A percentile compares a stretch with the other conserved stretches of the same genome.
Conservation (phyloP, 257 asterid genomes). For the Euphrasia confusa region DNA sequence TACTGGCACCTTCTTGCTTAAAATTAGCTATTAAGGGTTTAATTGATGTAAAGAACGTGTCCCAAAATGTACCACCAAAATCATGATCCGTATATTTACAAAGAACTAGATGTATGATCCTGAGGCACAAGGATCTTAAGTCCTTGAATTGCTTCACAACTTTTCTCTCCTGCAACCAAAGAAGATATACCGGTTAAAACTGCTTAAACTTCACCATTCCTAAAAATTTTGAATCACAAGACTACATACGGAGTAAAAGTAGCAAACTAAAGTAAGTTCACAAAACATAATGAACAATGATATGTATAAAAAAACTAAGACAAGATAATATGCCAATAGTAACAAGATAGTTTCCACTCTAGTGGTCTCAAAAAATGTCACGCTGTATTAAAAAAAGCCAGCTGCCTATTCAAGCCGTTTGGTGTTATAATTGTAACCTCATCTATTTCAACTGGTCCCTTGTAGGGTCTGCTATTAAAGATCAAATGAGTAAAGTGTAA, state of each 20-base stretch:
- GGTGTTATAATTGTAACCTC: neutral
- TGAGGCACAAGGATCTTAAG: conserved; percentile 81
- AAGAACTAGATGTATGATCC: conserved; percentile 59
- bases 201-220: conserved; percentile 9
- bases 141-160: conserved; percentile 70
- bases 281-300: neutral
- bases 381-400: neutral
- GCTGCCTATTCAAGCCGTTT: neutral
- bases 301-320: neutral
- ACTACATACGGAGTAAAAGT: neutral
- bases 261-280: neutral
- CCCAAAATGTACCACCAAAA: conserved; percentile 72
- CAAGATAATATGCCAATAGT: neutral
- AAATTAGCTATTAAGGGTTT: conserved; percentile 60
- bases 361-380: conserved; percentile 7
- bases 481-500: neutral
- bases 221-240: neutral
- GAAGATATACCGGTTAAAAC: conserved; percentile 19
- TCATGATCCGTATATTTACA: conserved; percentile 57
- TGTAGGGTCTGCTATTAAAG: conserved; percentile 2
- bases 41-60: conserved; percentile 59
- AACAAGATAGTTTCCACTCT: conserved; percentile 5
- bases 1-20: conserved; percentile 77
- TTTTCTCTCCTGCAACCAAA: conserved; percentile 47
- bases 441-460: neutral